Evolutionary conservation across 129 eudicot species (phyloP).

Genomic region (Tagetes erecta): DNA sequence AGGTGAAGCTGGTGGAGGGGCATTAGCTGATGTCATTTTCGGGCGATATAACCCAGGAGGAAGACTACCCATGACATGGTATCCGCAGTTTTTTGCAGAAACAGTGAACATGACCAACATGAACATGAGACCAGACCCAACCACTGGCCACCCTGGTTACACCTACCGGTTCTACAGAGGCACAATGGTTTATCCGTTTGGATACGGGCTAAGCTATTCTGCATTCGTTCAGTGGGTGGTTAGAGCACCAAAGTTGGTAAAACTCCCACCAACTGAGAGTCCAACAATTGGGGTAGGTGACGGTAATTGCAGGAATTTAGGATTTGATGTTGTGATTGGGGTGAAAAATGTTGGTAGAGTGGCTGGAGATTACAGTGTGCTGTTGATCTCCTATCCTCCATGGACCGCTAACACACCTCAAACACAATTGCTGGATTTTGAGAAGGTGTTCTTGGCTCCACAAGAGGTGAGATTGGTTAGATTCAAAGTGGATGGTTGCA

Average conservation of each 20-base stretch:
- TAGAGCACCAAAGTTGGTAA: conserved; percentile 32
- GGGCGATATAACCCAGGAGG: conserved; percentile 56
- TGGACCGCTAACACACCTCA: conserved; percentile 4
- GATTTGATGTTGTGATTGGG: conserved; percentile 31
- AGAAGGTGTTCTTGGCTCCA: conserved; percentile 29
- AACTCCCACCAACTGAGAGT: background rate
- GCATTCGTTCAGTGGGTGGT: conserved; percentile 22
- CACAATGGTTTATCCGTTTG: conserved; percentile 34
- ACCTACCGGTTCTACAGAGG: conserved; percentile 44
- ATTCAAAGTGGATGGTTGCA: conserved; percentile 28
- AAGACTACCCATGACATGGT: conserved; percentile 51
- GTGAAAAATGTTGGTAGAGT: conserved; percentile 34
- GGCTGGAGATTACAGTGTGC: conserved; percentile 37
- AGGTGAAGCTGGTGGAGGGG: conserved; percentile 55
- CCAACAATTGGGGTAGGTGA: conserved; percentile 18
- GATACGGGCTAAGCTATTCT: conserved; percentile 47
- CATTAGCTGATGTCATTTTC: conserved; percentile 47
- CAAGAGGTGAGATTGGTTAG: conserved; percentile 15
- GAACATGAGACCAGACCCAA: conserved; percentile 45
- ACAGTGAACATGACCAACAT: conserved; percentile 52
- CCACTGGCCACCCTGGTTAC: conserved; percentile 42
- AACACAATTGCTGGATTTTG: conserved; percentile 30
- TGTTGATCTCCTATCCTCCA: conserved; percentile 30
- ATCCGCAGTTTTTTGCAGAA: conserved; percentile 43
- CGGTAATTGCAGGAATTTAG: conserved; percentile 19